phyloP scores from a whole-genome alignment of 169 alveolate species.

The Plasmodium gallinaceum region DNA sequence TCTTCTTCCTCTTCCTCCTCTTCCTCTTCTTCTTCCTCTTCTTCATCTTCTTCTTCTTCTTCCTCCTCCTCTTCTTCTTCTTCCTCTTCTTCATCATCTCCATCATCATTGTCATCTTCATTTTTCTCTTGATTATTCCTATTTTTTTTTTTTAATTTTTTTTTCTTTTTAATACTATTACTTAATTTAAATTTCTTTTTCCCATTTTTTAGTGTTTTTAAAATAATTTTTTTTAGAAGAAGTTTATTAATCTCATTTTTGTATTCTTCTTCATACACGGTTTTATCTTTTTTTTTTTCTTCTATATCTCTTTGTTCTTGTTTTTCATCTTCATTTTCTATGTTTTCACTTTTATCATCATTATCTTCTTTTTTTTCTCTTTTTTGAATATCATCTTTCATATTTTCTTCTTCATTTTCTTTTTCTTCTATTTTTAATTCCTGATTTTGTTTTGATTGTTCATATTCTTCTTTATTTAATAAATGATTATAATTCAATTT shows the following conservation, averaged over 20 bases:
- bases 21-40: neutral
- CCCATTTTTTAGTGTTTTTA: constrained; percentile 14
- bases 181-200: constrained; percentile 1
- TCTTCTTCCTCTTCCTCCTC: neutral
- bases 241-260: constrained; percentile 12
- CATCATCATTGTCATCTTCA: neutral
- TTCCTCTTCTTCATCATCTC: neutral
- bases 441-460: too few species aligned
- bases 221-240: constrained; percentile 17
- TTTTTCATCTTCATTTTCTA: neutral
- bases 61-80: neutral
- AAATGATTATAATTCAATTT: too few species aligned
- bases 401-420: too few species aligned
- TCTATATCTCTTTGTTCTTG: neutral
- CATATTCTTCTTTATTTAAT: too few species aligned
- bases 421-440: too few species aligned
- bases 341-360: neutral
- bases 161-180: neutral
- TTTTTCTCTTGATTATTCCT: neutral
- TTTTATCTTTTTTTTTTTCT: constrained; percentile 17
- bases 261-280: constrained; percentile 20
- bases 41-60: neutral
- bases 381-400: too few species aligned
- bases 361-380: neutral
- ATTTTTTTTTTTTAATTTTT: constrained; percentile 7